Evolutionary conservation across 331 rosid species (phyloP).

Genomic region (Phaseolus coccineus): DNA sequence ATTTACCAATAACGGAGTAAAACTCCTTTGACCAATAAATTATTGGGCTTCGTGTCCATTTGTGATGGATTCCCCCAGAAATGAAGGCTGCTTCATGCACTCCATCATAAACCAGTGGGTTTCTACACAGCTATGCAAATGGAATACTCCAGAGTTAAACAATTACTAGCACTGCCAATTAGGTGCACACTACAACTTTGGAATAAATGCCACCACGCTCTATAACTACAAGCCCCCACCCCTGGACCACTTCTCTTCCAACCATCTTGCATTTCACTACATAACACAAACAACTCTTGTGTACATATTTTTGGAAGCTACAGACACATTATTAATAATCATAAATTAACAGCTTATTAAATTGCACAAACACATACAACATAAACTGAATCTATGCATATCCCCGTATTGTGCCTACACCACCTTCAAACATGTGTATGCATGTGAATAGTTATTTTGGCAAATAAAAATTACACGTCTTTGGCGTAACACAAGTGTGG

Average conservation of each 20-base stretch:
- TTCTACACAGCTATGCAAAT: conserved; percentile 22
- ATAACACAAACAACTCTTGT: background rate
- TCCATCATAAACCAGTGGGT: background rate
- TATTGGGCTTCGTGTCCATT: background rate
- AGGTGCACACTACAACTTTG: conserved; percentile 31
- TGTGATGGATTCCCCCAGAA: background rate
- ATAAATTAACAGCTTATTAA: conserved; percentile 13
- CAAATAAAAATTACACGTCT: conserved; percentile 34
- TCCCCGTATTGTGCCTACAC: conserved; percentile 37
- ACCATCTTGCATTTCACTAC: conserved; percentile 46
- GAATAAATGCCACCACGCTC: conserved; percentile 41
- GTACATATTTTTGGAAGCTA: conserved; percentile 11
- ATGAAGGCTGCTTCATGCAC: background rate
- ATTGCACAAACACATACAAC: conserved; percentile 29
- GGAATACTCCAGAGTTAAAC: background rate
- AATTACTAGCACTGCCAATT: background rate
- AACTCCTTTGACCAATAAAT: background rate
- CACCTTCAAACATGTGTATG: conserved; percentile 58
- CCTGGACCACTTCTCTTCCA: conserved; percentile 44
- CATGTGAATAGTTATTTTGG: conserved; percentile 57
- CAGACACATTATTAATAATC: background rate
- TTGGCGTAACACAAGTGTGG: conserved; percentile 38
- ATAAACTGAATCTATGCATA: conserved; percentile 30
- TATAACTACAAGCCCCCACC: background rate
- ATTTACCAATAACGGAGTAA: background rate